A percentile compares a stretch with the other conserved stretches of the same genome.
Conservation (phyloP, 129 eudicot genomes). For the Flaveria trinervia region DNA sequence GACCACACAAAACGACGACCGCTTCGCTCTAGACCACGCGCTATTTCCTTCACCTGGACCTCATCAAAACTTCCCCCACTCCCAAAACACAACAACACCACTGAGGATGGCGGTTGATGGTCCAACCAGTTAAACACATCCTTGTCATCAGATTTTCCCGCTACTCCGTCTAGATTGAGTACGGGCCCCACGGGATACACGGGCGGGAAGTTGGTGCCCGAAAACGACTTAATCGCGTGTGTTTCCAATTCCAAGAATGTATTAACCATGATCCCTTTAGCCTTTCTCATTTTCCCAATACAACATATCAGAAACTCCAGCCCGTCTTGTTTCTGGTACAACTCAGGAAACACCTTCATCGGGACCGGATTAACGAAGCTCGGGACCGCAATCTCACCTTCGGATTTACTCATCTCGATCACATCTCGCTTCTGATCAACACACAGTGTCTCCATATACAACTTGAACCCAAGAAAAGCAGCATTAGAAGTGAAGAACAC, state of each 20-base stretch:
- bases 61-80: slow-evolving; percentile 42
- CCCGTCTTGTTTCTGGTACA: slow-evolving; percentile 3
- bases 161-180: slow-evolving; percentile 22
- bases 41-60: slow-evolving; percentile 52
- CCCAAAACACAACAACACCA: slow-evolving; percentile 58
- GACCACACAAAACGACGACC: slow-evolving; percentile 50
- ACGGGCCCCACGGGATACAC: slow-evolving; percentile 48
- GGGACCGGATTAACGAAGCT: slow-evolving; percentile 32
- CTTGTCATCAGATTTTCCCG: neutral
- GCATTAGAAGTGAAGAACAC: slow-evolving; percentile 36
- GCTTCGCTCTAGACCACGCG: slow-evolving; percentile 41
- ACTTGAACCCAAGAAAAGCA: slow-evolving; percentile 32
- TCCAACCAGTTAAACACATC: slow-evolving; percentile 37
- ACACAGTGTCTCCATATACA: slow-evolving; percentile 8
- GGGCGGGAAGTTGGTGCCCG: slow-evolving; percentile 18
- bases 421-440: slow-evolving; percentile 16
- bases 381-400: slow-evolving; percentile 21
- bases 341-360: slow-evolving; percentile 18
- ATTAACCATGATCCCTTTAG: slow-evolving; percentile 38
- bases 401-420: slow-evolving; percentile 15
- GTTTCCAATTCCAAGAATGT: slow-evolving; percentile 42
- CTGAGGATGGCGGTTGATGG: slow-evolving; percentile 43
- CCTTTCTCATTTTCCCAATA: slow-evolving; percentile 15
- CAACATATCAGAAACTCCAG: slow-evolving; percentile 15
- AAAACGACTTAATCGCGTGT: slow-evolving; percentile 29